Percentiles rank a stretch among this genome's conserved stretches.
phyloP scores from a whole-genome alignment of 2,329 filamentous ascomycete genomes.

The Clarireedia monteithiana region DNA sequence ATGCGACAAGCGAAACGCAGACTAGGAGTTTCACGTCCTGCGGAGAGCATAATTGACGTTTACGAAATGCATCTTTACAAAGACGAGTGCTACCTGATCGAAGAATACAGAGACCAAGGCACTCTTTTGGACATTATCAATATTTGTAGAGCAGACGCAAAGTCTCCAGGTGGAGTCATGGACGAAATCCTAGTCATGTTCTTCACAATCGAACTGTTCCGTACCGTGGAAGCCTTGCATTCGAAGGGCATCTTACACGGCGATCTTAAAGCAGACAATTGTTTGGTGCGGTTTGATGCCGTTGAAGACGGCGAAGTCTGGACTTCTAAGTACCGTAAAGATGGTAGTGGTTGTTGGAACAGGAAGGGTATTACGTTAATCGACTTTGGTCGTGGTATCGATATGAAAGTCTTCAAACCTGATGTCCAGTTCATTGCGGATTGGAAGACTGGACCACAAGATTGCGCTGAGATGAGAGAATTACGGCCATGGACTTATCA shows the following conservation, averaged over 20 bases:
- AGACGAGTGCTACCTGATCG: conserved; percentile 82
- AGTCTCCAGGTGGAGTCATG: conserved; percentile 56
- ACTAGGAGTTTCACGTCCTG: conserved; percentile 64
- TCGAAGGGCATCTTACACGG: conserved; percentile 75
- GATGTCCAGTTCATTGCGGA: conserved; percentile 87
- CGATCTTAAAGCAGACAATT: conserved; percentile 93
- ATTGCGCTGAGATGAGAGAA: conserved; percentile 95
- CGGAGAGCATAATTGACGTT: conserved; percentile 70
- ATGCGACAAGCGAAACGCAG: conserved; percentile 75
- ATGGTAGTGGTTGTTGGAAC: conserved; percentile 71
- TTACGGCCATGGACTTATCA: conserved; percentile 94
- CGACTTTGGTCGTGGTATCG: conserved; percentile 90
- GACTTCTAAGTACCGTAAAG: conserved; percentile 58
- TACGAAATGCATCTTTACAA: conserved; percentile 89
- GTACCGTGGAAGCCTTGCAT: conserved; percentile 84
- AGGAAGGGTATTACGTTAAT: conserved; percentile 78
- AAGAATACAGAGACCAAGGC: conserved; percentile 82
- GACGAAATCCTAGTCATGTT: conserved; percentile 94
- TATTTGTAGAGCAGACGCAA: conserved; percentile 63
- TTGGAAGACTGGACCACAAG: conserved; percentile 80
- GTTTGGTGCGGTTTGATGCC: conserved; percentile 73
- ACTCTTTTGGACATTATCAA: conserved; percentile 95
- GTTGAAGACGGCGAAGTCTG: conserved; percentile 40
- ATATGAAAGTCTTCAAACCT: conserved; percentile 75
- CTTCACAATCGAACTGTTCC: conserved; percentile 83